Evolutionary conservation across 2,329 filamentous ascomycete genomes (phyloP), one percentile per base, ranked within the genome.

Genomic region (Bipolaris zeicola): DNA sequence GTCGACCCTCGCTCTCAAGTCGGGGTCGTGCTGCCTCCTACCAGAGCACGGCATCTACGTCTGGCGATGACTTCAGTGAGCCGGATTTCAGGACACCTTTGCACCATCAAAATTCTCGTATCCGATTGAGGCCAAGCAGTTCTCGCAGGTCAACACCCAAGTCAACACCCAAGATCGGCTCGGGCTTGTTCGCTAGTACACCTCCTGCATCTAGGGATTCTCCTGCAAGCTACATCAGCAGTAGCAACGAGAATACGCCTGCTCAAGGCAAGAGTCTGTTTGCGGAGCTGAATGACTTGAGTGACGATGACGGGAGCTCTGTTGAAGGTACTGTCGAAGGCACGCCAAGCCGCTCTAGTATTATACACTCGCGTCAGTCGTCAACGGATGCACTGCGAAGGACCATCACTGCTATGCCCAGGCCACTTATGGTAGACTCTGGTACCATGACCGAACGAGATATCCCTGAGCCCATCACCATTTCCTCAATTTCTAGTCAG

Each of bases 31-130:
- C 88, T 18, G 80, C 83, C 57, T 94, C 92, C 0, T 91, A 90
- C 77, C 83, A 91, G 68, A 97, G 92, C 77, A 96, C 92, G 8
- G 92, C 92, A 3, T 97, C 93, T 1, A 94, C 90, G 1, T 96
- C 92, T 26, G 89, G 84, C 3, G 92, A 85, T 59, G 92, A 96
- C 49, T 87, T 89, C 53, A 84, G 87, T 51, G 86, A 87, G 55
- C 82, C 85, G 14, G 57, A 83, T 81, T 47, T 85, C 24, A 86
- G 82, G 70, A 95, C 88, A 13, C 90, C 82, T 56, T 79, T 86
- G 28, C 84, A 87, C 54, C 79, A 82, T 26, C 83, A 88, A 13
- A 85, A 89, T 46, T 81, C 85, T 53, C 88, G 88, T 61, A 89
- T 91, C 76, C 89, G 90, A 51, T 81, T 94, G 53, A 88, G 87